Evolutionary conservation across 1,139 yeast genomes (phyloP).

Genomic region (Yarrowia galli): DNA sequence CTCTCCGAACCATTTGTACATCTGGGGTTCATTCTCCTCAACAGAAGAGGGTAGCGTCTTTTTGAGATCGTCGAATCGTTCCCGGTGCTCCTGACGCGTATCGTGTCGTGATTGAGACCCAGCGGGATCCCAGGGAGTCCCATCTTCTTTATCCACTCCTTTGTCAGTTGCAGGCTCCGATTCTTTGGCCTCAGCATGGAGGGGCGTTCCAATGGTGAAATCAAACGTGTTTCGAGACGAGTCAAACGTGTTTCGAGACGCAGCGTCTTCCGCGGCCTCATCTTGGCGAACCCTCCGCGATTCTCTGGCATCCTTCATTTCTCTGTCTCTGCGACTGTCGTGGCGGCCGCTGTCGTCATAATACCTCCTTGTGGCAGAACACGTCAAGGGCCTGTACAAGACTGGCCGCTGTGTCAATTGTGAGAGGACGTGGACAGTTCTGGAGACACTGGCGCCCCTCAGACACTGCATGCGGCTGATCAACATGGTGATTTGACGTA

Average conservation of each 20-base stretch:
- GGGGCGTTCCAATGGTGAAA: conserved; percentile 5
- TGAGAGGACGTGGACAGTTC: background rate
- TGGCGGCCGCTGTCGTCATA: background rate
- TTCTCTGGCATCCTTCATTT: background rate
- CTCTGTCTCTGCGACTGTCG: background rate
- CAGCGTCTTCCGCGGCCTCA: conserved; percentile 1
- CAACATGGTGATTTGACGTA: conserved; percentile 11
- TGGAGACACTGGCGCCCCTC: background rate
- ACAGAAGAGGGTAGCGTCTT: conserved; percentile 20
- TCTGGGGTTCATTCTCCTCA: conserved; percentile 14
- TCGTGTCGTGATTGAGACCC: background rate
- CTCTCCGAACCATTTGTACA: conserved; percentile 56
- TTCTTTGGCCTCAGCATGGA: background rate
- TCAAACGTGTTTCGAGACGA: background rate
- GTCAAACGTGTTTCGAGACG: conserved; percentile 4
- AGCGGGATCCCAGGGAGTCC: conserved; percentile 19
- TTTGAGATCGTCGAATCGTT: conserved; percentile 25
- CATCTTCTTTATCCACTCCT: background rate
- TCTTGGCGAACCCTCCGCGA: background rate
- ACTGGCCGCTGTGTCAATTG: background rate
- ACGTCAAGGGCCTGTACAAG: background rate
- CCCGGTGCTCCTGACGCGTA: conserved; percentile 13
- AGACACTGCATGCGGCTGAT: conserved; percentile 23
- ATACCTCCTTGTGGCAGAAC: background rate
- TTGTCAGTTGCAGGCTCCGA: background rate